A percentile compares a stretch with the other conserved stretches of the same genome.
Evolutionary conservation across 805 yeast species (phyloP).

Genomic region (Isabelozyma pseudorhagii): DNA sequence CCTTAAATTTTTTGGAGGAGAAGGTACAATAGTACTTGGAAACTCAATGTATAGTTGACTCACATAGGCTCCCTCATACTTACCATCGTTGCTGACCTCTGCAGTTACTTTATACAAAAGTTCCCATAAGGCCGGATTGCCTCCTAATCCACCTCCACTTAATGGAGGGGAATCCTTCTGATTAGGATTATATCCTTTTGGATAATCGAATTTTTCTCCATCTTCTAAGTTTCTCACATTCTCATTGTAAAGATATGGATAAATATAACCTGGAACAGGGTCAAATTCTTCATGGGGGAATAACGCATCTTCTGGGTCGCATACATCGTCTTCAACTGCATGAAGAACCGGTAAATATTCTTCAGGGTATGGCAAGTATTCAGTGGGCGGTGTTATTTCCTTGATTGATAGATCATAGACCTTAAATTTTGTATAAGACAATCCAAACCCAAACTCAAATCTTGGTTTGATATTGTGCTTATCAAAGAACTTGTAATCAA

Average conservation of each 20-base stretch:
- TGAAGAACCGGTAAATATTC: constrained; percentile 43
- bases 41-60: constrained; percentile 53
- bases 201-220: constrained; percentile 36
- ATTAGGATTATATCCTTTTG: constrained; percentile 33
- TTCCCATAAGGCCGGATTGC: constrained; percentile 61
- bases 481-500: constrained; percentile 59
- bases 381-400: constrained; percentile 41
- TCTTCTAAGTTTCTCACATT: constrained; percentile 32
- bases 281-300: constrained; percentile 51
- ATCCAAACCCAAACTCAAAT: constrained; percentile 61
- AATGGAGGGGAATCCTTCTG: constrained; percentile 34
- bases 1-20: constrained; percentile 52
- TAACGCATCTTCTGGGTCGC: constrained; percentile 53
- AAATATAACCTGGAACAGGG: constrained; percentile 54
- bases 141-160: constrained; percentile 54
- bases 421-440: constrained; percentile 49
- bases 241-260: constrained; percentile 48
- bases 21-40: constrained; percentile 44
- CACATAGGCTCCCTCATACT: constrained; percentile 44
- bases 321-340: constrained; percentile 43
- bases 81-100: constrained; percentile 47
- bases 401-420: constrained; percentile 35
- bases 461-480: constrained; percentile 54
- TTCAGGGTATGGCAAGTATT: constrained; percentile 44
- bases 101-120: constrained; percentile 44